Conservation (phyloP, 129 eudicot genomes). For the Arctium lappa region DNA sequence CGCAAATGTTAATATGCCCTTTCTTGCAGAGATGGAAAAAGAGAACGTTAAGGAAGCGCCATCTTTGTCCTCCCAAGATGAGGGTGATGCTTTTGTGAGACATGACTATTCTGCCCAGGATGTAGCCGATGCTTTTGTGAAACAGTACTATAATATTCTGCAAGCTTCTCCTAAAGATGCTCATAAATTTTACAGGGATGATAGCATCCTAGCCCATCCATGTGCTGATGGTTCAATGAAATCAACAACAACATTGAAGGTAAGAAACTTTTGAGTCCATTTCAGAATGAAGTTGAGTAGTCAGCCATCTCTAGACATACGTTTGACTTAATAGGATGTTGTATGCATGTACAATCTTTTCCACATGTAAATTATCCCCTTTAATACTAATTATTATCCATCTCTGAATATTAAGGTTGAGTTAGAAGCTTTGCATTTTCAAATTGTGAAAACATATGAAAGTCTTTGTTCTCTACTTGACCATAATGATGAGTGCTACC, state of each 20-base stretch:
- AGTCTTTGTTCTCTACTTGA: neutral
- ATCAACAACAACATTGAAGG: constrained; percentile 29
- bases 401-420: neutral
- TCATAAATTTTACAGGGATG: constrained; percentile 32
- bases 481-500: neutral
- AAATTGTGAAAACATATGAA: neutral
- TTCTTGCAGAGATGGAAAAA: constrained; percentile 30
- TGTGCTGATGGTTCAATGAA: constrained; percentile 35
- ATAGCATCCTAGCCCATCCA: constrained; percentile 25
- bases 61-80: constrained; percentile 15
- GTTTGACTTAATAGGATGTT: neutral
- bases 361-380: neutral
- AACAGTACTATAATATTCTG: constrained; percentile 29
- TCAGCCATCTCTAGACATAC: neutral
- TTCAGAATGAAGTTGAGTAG: neutral
- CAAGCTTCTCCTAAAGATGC: constrained; percentile 18
- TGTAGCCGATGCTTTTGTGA: constrained; percentile 34
- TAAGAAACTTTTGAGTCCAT: constrained; percentile 1
- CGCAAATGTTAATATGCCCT: neutral
- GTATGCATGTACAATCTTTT: neutral
- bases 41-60: constrained; percentile 16
- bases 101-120: constrained; percentile 29
- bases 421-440: neutral
- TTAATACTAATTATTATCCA: neutral
- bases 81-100: neutral